These are phyloP conservation scores for Neltuma alba DNA, from an alignment of 306 rosid species.

Conservation along the genomic window DNA sequence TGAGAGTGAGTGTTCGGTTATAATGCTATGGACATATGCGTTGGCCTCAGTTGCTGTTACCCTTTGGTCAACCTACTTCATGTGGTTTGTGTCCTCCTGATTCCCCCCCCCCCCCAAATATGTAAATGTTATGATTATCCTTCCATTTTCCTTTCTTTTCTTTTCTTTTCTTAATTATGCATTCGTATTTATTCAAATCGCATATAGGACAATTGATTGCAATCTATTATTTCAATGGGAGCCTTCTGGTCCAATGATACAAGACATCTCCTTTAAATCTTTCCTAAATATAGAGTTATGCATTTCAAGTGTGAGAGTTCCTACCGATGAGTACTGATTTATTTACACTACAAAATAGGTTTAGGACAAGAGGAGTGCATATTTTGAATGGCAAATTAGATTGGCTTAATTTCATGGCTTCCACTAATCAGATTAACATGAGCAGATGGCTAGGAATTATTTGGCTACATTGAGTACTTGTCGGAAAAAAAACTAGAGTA, in stretches of 20 bases:
- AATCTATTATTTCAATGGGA: not conserved
- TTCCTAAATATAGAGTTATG: too few species aligned
- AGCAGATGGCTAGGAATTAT: too few species aligned
- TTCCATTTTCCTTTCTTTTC: not conserved
- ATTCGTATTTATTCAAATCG: not conserved
- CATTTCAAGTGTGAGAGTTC: too few species aligned
- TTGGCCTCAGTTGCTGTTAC: slow-evolving; percentile 76
- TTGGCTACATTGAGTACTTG: not conserved
- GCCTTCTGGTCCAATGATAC: too few species aligned
- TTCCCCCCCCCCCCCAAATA: not conserved
- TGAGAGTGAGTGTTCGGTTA: slow-evolving; percentile 73
- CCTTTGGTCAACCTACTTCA: slow-evolving; percentile 74
- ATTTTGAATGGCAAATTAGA: not conserved
- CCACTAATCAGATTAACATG: not conserved
- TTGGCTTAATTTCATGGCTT: not conserved
- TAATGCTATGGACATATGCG: slow-evolving; percentile 75
- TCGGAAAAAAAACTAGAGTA: too few species aligned
- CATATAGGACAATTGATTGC: not conserved
- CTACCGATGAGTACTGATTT: too few species aligned
- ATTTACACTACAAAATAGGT: too few species aligned
- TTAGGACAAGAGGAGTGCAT: too few species aligned
- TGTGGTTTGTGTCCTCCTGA: slow-evolving; percentile 68
- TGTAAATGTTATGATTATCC: not conserved
- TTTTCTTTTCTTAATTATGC: not conserved
- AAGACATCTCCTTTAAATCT: too few species aligned